Evolutionary conservation across 129 eudicot species (phyloP).

Genomic region (Solidago caesia): DNA sequence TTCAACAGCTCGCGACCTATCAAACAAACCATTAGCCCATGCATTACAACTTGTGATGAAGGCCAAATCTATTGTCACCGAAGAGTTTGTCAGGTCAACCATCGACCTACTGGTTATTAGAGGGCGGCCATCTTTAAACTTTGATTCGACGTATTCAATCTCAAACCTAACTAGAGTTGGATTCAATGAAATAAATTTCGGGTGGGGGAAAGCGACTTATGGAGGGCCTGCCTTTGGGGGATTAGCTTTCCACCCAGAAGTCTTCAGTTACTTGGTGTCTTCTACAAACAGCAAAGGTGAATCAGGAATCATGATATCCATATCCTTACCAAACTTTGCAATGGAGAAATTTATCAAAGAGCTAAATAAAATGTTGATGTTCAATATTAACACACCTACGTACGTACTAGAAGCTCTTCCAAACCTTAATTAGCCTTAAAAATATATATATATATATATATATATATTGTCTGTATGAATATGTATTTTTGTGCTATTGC

Average conservation of each 20-base stretch:
- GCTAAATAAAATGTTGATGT: slow-evolving; percentile 11
- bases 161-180: slow-evolving; percentile 34
- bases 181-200: slow-evolving; percentile 39
- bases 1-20: slow-evolving; percentile 25
- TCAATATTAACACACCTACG: too few relatives aligned
- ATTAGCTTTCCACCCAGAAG: slow-evolving; percentile 17
- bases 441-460: too few relatives aligned
- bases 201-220: slow-evolving; percentile 50
- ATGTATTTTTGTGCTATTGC: too few relatives aligned
- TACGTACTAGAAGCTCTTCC: too few relatives aligned
- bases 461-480: too few relatives aligned
- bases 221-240: slow-evolving; percentile 40
- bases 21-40: slow-evolving; percentile 28
- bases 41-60: slow-evolving; percentile 30
- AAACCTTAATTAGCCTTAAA: too few relatives aligned
- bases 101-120: slow-evolving; percentile 35
- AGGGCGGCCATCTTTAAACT: slow-evolving; percentile 29
- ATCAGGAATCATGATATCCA: slow-evolving; percentile 29
- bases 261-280: slow-evolving; percentile 20
- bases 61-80: slow-evolving; percentile 30
- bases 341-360: slow-evolving; percentile 26
- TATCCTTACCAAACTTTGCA: not conserved
- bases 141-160: slow-evolving; percentile 17
- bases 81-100: slow-evolving; percentile 42
- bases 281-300: slow-evolving; percentile 35